Conservation (phyloP, 257 asterid genomes). For the Lavandula angustifolia region DNA sequence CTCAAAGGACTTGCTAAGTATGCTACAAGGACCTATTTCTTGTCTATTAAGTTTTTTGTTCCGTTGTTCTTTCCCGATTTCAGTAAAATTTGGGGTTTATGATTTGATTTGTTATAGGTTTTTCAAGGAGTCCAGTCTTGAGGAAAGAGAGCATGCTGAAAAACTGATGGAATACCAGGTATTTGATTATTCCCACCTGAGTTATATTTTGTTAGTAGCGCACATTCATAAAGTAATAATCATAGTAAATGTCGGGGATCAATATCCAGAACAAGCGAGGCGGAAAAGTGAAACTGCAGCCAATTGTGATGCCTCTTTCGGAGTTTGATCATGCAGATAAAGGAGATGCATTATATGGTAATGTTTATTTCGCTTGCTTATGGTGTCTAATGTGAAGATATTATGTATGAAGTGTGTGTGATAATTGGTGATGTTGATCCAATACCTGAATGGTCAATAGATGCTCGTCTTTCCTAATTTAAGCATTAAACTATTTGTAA, state of each 20-base stretch:
- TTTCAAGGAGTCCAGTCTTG: conserved; percentile 76
- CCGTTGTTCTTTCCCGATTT: not conserved
- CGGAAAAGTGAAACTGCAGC: conserved; percentile 73
- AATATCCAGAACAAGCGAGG: conserved; percentile 61
- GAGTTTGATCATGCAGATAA: conserved; percentile 79
- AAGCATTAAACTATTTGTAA: conserved; percentile 8
- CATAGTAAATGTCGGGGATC: not conserved
- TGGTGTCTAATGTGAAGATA: conserved; percentile 13
- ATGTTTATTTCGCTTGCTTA: conserved; percentile 8
- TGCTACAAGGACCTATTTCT: conserved; percentile 1
- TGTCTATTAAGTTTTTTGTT: not conserved
- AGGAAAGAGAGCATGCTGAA: conserved; percentile 84
- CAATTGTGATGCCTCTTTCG: conserved; percentile 66
- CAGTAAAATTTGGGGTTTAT: conserved; percentile 28
- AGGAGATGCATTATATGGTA: conserved; percentile 84
- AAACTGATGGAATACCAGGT: conserved; percentile 84
- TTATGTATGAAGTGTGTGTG: conserved; percentile 10
- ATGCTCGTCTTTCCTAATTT: conserved; percentile 10
- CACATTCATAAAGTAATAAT: not conserved
- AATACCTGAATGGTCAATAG: conserved; percentile 33
- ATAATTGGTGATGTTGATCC: conserved; percentile 27
- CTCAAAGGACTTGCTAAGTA: conserved; percentile 88
- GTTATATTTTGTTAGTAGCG: not conserved
- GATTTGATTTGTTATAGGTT: conserved; percentile 39
- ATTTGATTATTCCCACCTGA: conserved; percentile 17